Base-by-base conservation (phyloP, 2,329 filamentous ascomycete species). In the Ilyonectria mors-panacis region DNA sequence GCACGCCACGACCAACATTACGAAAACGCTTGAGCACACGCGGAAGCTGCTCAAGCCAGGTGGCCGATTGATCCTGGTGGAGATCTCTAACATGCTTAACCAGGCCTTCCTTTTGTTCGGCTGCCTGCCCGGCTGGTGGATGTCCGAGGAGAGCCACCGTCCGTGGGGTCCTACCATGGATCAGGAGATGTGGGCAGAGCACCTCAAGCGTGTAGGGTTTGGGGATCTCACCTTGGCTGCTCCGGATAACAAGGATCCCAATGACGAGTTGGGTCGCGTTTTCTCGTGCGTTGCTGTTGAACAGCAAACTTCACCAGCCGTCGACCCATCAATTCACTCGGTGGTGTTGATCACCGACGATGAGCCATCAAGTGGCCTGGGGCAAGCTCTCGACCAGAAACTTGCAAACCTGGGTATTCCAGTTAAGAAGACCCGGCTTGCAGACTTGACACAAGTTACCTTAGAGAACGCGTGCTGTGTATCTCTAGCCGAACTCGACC, bases 41-140 rank as follows among this genome's bases (percentile, higher is more conserved):
- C 30, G 61, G 5, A 58, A 58, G 37, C 7, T 64, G 15, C 47
- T 64, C n/a, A 64, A 64, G 54, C 21, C 61, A 1, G 61, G 61
- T 1, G 61, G 61, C 6, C 44, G 37, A n/a, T 37, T 64, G 4
- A 8, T 64, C 1, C 35, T 64, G 1, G 26, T 58, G 10, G 58
- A 61, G 28, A 61, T 61, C 8, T 33, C 48, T 0, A 23, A 61
- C n/a, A 26, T 61, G 13, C 48, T 61, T 2, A 53, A 61, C 35
- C 58, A 26, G 1, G 62, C 45, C 4, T 62, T 62, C 42, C 54
- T 65, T 1, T 37, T 37, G 4, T 65, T 65, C 44, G 62, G 48
- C 4, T 26, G 26, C 19, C 55, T 65, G 8, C 62, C 62, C 4
- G 62, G 62, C n/a, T 65, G 62, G 62, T 65, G 62, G 62, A 51